A percentile compares a stretch with the other conserved stretches of the same genome.
These are phyloP conservation scores for Aspergillus kassunensis DNA, from an alignment of 495 filamentous ascomycete species.

Conservation along the genomic window DNA sequence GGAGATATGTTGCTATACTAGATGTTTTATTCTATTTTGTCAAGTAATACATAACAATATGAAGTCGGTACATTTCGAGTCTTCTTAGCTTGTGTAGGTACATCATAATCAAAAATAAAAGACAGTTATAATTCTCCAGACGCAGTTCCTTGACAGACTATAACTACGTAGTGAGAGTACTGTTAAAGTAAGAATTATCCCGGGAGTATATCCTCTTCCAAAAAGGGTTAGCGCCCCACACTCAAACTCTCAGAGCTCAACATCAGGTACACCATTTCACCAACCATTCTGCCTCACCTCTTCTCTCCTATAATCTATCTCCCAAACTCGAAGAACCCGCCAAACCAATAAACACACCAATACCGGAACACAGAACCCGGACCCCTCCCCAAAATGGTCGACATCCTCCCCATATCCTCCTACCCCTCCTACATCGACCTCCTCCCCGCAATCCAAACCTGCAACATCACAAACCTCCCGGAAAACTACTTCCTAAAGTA, in stretches of 20 bases:
- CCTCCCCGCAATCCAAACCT: constrained; percentile 93
- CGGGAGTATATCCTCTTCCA: constrained; percentile 2
- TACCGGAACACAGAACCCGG: not conserved
- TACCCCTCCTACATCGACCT: constrained; percentile 52
- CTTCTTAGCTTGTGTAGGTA: too few relatives aligned
- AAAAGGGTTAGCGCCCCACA: constrained; percentile 6
- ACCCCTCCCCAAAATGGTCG: constrained; percentile 54
- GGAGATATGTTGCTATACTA: too few relatives aligned
- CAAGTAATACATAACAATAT: too few relatives aligned
- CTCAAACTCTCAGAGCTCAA: not conserved
- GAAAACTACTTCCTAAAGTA: constrained; percentile 99
- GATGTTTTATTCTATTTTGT: too few relatives aligned
- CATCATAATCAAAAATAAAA: too few relatives aligned
- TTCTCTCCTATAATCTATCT: not conserved
- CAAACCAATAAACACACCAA: too few relatives aligned
- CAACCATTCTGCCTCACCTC: not conserved
- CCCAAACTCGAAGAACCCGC: too few relatives aligned
- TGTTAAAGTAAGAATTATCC: too few relatives aligned
- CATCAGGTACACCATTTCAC: not conserved
- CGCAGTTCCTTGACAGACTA: too few relatives aligned
- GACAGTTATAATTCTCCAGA: too few relatives aligned
- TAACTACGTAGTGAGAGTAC: too few relatives aligned
- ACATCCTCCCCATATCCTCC: constrained; percentile 46
- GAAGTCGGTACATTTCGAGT: too few relatives aligned
- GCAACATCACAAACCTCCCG: constrained; percentile 97